A percentile compares a stretch with the other conserved stretches of the same genome.
phyloP scores from a whole-genome alignment of 1,284 basidiomycete species.

The Athelia psychrophila region DNA sequence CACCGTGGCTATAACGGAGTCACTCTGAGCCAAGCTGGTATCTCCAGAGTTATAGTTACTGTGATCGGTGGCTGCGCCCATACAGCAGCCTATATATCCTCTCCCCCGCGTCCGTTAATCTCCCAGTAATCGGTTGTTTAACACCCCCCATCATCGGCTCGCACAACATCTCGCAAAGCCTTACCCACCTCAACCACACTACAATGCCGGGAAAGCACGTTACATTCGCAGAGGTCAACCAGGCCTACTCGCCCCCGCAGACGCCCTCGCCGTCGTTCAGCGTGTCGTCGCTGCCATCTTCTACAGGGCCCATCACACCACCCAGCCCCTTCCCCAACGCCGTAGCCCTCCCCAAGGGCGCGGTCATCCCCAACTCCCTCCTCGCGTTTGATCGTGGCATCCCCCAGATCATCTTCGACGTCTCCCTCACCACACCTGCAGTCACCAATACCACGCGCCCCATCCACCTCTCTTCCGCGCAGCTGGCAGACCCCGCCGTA shows the following conservation, averaged over 20 bases:
- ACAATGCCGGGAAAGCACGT: constrained; percentile 1
- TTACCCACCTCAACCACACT: background rate
- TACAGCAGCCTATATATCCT: too few relatives aligned
- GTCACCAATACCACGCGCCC: background rate
- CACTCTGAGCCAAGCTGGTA: too few relatives aligned
- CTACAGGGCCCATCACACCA: background rate
- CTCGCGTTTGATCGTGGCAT: background rate
- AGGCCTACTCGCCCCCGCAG: background rate
- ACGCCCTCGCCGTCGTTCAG: constrained; percentile 1
- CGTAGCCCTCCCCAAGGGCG: background rate
- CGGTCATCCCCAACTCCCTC: background rate
- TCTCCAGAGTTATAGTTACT: too few relatives aligned
- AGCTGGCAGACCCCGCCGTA: background rate
- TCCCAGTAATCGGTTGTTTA: background rate
- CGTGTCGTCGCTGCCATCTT: background rate
- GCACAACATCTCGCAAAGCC: background rate
- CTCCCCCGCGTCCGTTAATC: too few relatives aligned
- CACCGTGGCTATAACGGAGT: too few relatives aligned
- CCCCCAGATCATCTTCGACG: background rate
- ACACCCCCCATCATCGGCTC: background rate
- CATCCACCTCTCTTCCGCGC: background rate
- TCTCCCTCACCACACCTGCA: background rate
- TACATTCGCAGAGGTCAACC: background rate
- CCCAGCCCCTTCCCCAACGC: background rate
- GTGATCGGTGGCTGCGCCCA: too few relatives aligned